A percentile compares a stretch with the other conserved stretches of the same genome.
These are phyloP conservation scores for Leccinum incarnatum DNA, from an alignment of 768 basidiomycete genomes.

Conservation along the genomic window DNA sequence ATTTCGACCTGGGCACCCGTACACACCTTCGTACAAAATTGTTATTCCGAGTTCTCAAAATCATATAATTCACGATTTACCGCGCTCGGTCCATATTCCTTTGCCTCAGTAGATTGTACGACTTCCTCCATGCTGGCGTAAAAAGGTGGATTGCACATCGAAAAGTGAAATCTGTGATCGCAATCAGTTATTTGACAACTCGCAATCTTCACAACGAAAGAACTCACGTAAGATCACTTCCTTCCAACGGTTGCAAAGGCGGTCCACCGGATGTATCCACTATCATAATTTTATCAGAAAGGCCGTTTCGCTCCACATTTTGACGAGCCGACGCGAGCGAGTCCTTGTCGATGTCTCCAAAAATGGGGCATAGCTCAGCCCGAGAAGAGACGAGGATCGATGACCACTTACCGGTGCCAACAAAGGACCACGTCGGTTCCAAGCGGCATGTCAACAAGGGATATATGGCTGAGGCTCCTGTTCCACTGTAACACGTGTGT, in stretches of 20 bases:
- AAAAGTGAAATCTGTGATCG: conserved; percentile 59
- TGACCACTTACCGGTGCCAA: conserved; percentile 59
- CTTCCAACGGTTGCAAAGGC: conserved; percentile 40
- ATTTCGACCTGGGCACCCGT: conserved; percentile 87
- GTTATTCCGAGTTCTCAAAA: neutral
- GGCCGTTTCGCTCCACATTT: conserved; percentile 58
- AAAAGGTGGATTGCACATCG: conserved; percentile 98
- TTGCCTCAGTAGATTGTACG: conserved; percentile 50
- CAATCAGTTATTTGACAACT: neutral
- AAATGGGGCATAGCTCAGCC: neutral
- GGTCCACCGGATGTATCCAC: conserved; percentile 36
- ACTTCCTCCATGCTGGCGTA: conserved; percentile 78
- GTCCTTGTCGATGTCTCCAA: conserved; percentile 63
- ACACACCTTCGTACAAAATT: conserved; percentile 53
- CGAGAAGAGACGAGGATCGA: neutral
- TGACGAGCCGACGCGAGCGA: conserved; percentile 55
- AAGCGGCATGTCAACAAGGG: conserved; percentile 67
- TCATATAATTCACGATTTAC: conserved; percentile 41
- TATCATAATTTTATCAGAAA: conserved; percentile 51
- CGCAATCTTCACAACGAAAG: neutral
- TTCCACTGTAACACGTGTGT: conserved; percentile 54
- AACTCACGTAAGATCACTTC: conserved; percentile 7
- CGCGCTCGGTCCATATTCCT: conserved; percentile 65
- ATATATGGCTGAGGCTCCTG: conserved; percentile 89
- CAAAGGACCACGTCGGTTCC: conserved; percentile 53